Conservation (phyloP, 208 protist genomes). For the Entamoeba histolytica region DNA sequence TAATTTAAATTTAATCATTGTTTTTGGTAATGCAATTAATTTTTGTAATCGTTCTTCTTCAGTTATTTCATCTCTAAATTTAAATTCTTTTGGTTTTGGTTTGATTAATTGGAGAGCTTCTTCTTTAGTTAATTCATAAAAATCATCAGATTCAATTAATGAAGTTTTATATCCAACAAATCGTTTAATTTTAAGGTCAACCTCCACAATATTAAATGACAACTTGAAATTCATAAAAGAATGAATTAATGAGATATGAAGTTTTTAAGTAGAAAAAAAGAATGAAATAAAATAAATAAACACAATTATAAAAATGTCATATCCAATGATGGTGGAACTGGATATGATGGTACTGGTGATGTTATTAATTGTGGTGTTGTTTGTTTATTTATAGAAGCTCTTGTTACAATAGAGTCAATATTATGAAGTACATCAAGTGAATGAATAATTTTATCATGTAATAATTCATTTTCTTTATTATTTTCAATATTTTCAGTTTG, state of each 20-base stretch:
- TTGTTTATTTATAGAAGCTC: background rate
- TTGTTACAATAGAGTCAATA: background rate
- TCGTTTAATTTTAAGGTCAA: background rate
- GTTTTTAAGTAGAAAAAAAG: background rate
- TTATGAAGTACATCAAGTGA: background rate
- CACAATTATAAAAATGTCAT: background rate
- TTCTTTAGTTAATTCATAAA: background rate
- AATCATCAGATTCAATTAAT: background rate
- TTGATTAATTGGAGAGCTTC: background rate
- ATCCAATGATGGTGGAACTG: background rate
- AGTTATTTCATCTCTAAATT: background rate
- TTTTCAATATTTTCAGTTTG: background rate
- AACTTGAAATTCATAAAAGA: background rate
- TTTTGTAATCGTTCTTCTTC: background rate
- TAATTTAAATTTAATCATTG: background rate
- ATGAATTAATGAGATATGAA: too few relatives aligned
- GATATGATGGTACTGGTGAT: background rate
- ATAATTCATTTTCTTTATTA: background rate
- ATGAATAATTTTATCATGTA: background rate
- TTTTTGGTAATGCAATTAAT: background rate
- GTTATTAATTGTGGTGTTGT: background rate
- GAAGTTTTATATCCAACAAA: background rate
- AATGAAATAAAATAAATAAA: background rate
- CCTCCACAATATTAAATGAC: background rate
- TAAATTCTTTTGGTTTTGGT: background rate